Base-by-base conservation (phyloP, 2,329 filamentous ascomycete species). In the Fusarium fracticaudum region DNA sequence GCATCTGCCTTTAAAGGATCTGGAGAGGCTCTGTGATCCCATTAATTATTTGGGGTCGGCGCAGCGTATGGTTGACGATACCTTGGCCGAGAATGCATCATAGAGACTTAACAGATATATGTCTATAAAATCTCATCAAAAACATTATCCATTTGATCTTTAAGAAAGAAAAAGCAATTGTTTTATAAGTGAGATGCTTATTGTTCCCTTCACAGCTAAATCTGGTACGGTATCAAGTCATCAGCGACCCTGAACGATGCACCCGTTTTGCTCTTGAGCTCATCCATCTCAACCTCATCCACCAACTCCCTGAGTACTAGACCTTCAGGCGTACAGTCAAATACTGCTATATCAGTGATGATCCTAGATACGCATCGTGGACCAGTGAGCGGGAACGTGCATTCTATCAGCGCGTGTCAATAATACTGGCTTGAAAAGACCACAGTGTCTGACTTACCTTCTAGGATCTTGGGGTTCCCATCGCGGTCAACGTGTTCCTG, bases 401-500 rank as follows among this genome's bases (percentile, higher is more conserved):
- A 97, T 85, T 69, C 65, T 70, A 35, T 18, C 3, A 40, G 14
- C 15, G 6, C 12, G 0, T 4, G 14, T 58, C 9, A 58, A n/a
- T 6, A 35, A 24, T 18, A 10, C 15, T 18, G 5, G 5, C 31
- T 33, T 18, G 2, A 3, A 13, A 50, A 12, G 6, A 44, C n/a
- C 14, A 11, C 10, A 18, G 14, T 3, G 3, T n/a, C 8, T 6
- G 11, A 37, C 66, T 29, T 18, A 58, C 97, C 93, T 87, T 95
- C 93, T 73, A 98, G 87, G 79, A 98, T 96, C 91, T 98, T 98
- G 47, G 95, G 89, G 79, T 93, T 92, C 64, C 95, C 95, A 86
- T 96, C 96, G 89, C 96, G 97, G 81, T 97, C 95, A 12, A 94
- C 95, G 84, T 98, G 95, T 84, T 98, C 95, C 68, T 71, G 2